Evolutionary conservation across 2,329 filamentous ascomycete genomes (phyloP).

Genomic region (Balansia obtecta): DNA sequence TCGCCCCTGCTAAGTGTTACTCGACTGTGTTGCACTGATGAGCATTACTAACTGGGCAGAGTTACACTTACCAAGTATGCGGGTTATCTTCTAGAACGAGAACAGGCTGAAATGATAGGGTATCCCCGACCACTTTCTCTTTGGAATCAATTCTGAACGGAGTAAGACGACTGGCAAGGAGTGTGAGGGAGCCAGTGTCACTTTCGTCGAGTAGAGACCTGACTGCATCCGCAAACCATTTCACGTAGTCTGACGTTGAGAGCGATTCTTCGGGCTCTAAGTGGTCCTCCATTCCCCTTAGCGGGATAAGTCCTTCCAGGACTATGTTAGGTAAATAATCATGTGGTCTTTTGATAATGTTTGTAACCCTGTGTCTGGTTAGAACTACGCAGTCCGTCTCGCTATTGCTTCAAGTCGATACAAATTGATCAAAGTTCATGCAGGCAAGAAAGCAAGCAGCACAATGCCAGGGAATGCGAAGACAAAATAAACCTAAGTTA

Average conservation of each 20-base stretch:
- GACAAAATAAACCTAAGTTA: no score
- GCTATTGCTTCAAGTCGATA: no score
- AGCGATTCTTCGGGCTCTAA: no score
- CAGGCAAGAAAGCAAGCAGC: no score
- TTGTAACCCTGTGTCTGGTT: no score
- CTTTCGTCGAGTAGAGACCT: background rate
- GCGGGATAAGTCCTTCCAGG: no score
- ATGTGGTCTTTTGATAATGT: no score
- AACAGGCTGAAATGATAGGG: background rate
- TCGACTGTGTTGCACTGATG: background rate
- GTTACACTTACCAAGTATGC: background rate
- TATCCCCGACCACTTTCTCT: background rate
- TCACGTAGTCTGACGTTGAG: conserved; percentile 1
- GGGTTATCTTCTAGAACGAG: background rate
- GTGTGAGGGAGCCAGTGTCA: background rate
- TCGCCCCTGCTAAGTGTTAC: background rate
- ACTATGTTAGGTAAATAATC: no score
- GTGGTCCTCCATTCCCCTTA: no score
- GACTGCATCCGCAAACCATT: background rate
- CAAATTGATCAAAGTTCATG: no score
- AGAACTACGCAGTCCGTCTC: no score
- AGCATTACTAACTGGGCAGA: background rate
- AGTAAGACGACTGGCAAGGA: background rate
- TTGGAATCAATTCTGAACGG: background rate
- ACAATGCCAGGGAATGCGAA: no score